phyloP scores from a whole-genome alignment of 805 yeast genomes.

The Candida orba region DNA sequence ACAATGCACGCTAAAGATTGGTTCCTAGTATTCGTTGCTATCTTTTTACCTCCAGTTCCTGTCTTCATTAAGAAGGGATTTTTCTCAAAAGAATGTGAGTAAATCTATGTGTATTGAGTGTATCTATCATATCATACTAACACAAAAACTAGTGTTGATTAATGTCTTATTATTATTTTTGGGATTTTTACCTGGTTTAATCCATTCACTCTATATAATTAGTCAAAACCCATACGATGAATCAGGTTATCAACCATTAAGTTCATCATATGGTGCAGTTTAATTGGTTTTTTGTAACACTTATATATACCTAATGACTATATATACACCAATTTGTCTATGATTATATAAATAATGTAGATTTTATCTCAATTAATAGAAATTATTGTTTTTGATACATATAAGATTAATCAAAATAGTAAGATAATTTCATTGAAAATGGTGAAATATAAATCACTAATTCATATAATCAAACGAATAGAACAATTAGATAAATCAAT shows the following conservation, averaged over 20 bases:
- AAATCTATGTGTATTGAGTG: not conserved
- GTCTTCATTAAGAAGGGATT: constrained; percentile 63
- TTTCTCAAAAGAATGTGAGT: constrained; percentile 43
- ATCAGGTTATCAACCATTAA: constrained; percentile 9
- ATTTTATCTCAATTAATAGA: too few species aligned
- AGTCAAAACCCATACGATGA: constrained; percentile 42
- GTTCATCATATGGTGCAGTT: constrained; percentile 17
- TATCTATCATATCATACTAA: constrained; percentile 1
- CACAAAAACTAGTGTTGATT: constrained; percentile 33
- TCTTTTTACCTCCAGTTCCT: constrained; percentile 67
- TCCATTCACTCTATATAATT: constrained; percentile 64
- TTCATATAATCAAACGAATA: too few species aligned
- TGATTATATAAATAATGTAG: too few species aligned
- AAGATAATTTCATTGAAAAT: too few species aligned
- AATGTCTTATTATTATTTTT: constrained; percentile 53
- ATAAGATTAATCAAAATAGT: too few species aligned
- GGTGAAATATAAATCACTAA: too few species aligned
- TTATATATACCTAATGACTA: not conserved
- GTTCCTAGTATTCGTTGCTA: constrained; percentile 60
- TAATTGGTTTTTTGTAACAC: too few species aligned
- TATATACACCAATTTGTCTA: too few species aligned
- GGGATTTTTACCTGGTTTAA: constrained; percentile 64
- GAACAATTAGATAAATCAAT: too few species aligned
- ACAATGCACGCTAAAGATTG: constrained; percentile 41
- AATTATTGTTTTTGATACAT: too few species aligned